Base-by-base conservation (phyloP, 73 alveolate genomes). In the Paramecium sonneborni region DNA sequence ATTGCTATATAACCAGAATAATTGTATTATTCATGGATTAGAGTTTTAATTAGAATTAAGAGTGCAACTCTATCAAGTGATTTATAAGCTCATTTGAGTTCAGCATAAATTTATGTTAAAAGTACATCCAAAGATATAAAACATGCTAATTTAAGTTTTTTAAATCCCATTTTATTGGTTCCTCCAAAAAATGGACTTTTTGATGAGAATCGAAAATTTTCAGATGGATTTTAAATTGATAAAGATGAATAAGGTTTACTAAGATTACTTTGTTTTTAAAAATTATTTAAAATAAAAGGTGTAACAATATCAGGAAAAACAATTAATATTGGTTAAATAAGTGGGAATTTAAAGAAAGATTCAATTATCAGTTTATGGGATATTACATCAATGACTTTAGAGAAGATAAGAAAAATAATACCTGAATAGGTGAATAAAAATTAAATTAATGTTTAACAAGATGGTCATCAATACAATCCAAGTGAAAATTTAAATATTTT, bases 111-210 rank as follows among this genome's bases (percentile, higher is more conserved):
- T 12, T 79, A 43, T 44, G 41, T 38, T 3, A 79, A 79, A 24
- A 39, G 69, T 41, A 79, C 90, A 24, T 79, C 69, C 18, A 43
- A 44, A 23, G 84, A 62, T 6, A 32, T 62, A 1, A 62, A 62
- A 7, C 23, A 62, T 62, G 44, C 74, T 18, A 79, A 79, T 44
- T 23, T 43, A 21, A 30, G 62, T 14, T 79, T 30, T 15, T 24
- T 79, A 44, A 79, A 79, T 79, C 90, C 90, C 20, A 79, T 79
- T 0, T 24, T 79, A 79, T 43, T 79, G 55, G 74, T 79, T 4
- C 74, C 90, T 14, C 90, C 90, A 18, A 4, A 74, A 34, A 37
- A 11, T n/a, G 55, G 62, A 43, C 39, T 79, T 3, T 79, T 38
- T 44, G 30, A 39, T 30, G 74, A 24, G 10, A 34, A 39, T 23